Evolutionary conservation across 257 asterid genomes (phyloP).

Genomic region (Fraxinus quadrangulata): DNA sequence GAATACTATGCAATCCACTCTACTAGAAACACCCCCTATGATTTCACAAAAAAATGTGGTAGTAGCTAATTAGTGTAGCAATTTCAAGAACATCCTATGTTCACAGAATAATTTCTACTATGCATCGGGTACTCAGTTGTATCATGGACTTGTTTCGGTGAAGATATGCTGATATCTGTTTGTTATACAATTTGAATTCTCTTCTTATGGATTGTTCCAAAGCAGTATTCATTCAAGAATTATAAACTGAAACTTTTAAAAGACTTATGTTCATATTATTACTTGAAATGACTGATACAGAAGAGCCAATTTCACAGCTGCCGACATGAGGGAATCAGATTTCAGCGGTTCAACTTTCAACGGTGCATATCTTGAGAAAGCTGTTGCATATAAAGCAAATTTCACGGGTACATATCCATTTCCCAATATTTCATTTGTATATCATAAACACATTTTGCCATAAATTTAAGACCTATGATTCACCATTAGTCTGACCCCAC

Average conservation of each 20-base stretch:
- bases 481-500: background rate
- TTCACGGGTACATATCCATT: constrained; percentile 56
- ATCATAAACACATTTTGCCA: background rate
- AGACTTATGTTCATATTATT: constrained; percentile 36
- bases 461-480: background rate
- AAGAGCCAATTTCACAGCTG: constrained; percentile 97
- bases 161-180: background rate
- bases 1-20: too few relatives aligned
- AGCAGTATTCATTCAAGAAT: background rate
- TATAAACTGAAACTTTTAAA: constrained; percentile 7
- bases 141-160: background rate
- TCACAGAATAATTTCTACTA: background rate
- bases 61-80: background rate
- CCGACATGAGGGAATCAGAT: constrained; percentile 98
- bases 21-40: too few relatives aligned
- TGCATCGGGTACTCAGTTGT: background rate
- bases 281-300: constrained; percentile 60
- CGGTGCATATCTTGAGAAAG: constrained; percentile 97
- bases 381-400: constrained; percentile 87
- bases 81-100: background rate
- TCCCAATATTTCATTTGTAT: background rate
- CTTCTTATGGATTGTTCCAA: background rate
- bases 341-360: constrained; percentile 94
- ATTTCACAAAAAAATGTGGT: too few relatives aligned
- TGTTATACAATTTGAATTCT: background rate